Evolutionary conservation across 768 basidiomycete genomes (phyloP).

Genomic region (Serendipita sp.): DNA sequence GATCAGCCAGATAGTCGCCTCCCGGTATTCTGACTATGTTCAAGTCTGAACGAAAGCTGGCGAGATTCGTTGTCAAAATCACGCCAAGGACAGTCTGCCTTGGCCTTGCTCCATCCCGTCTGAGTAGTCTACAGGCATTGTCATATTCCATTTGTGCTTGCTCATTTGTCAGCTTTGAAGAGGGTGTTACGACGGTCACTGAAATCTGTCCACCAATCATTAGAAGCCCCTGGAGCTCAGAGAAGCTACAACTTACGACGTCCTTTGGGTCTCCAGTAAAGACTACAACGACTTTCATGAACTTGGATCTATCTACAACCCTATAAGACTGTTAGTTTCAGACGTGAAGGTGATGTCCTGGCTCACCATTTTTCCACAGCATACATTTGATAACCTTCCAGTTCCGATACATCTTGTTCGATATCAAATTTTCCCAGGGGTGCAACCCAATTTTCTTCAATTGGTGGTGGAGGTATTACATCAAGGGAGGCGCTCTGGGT

Average conservation of each 20-base stretch:
- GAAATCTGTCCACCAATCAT: conserved; percentile 29
- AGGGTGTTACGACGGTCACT: conserved; percentile 38
- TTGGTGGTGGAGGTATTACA: background rate
- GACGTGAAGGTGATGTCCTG: background rate
- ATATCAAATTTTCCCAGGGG: conserved; percentile 32
- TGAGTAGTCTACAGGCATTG: conserved; percentile 39
- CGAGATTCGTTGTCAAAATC: conserved; percentile 68
- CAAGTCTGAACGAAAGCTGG: conserved; percentile 76
- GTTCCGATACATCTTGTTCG: conserved; percentile 29
- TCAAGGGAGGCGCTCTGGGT: conserved; percentile 10
- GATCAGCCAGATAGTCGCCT: conserved; percentile 45
- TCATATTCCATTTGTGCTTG: conserved; percentile 44
- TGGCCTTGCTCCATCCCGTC: conserved; percentile 57
- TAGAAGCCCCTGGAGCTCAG: background rate
- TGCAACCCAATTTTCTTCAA: conserved; percentile 25
- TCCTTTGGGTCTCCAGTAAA: conserved; percentile 62
- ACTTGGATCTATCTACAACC: conserved; percentile 50
- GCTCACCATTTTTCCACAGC: conserved; percentile 69
- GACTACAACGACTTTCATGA: conserved; percentile 47
- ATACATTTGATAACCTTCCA: conserved; percentile 62
- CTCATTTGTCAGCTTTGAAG: conserved; percentile 23
- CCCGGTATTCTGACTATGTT: conserved; percentile 65
- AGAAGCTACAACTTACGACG: conserved; percentile 24
- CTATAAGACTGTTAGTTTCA: conserved; percentile 17
- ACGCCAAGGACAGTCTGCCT: conserved; percentile 53